Percentiles rank a stretch among this genome's conserved stretches.
These are phyloP conservation scores for Pezicula radicicola DNA, from an alignment of 2,329 filamentous ascomycete species.

Conservation along the genomic window DNA sequence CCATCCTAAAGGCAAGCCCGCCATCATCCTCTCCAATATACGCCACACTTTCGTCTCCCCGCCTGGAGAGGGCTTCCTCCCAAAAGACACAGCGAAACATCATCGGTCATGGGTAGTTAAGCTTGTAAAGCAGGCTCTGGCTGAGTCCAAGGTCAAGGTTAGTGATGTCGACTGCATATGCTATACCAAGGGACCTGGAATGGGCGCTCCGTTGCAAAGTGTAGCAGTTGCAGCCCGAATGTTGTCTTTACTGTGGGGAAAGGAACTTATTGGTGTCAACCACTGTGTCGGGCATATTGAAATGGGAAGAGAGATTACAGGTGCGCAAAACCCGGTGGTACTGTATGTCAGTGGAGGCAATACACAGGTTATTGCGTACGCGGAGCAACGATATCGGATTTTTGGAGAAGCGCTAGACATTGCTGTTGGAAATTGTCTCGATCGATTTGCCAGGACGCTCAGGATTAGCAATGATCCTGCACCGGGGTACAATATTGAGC, in stretches of 20 bases:
- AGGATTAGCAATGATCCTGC: slow-evolving; percentile 93
- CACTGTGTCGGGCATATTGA: slow-evolving; percentile 99
- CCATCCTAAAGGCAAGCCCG: slow-evolving; percentile 55
- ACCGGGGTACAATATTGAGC: slow-evolving; percentile 97
- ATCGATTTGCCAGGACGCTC: slow-evolving; percentile 89
- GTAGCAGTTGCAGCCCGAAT: slow-evolving; percentile 85
- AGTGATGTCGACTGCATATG: slow-evolving; percentile 84
- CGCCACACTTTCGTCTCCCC: slow-evolving; percentile 92
- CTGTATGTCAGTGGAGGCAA: slow-evolving; percentile 95
- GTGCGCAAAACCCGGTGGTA: slow-evolving; percentile 87
- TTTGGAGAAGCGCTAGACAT: slow-evolving; percentile 98
- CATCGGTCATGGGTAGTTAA: slow-evolving; percentile 82
- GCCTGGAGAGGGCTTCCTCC: slow-evolving; percentile 89
- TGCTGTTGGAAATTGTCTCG: slow-evolving; percentile 94
- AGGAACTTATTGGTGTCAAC: slow-evolving; percentile 91
- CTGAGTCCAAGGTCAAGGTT: slow-evolving; percentile 59
- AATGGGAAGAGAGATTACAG: slow-evolving; percentile 93
- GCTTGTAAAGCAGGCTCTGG: slow-evolving; percentile 77
- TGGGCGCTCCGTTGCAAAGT: slow-evolving; percentile 88
- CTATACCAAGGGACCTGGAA: slow-evolving; percentile 93
- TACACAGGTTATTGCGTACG: slow-evolving; percentile 97
- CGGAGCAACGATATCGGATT: slow-evolving; percentile 90
- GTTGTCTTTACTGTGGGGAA: slow-evolving; percentile 78
- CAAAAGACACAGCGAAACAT: slow-evolving; percentile 92
- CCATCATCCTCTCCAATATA: slow-evolving; percentile 83